Percentiles rank a stretch among this genome's conserved stretches.
Evolutionary conservation across 2,329 filamentous ascomycete genomes (phyloP).

Genomic region (Incumbomyces lentus): DNA sequence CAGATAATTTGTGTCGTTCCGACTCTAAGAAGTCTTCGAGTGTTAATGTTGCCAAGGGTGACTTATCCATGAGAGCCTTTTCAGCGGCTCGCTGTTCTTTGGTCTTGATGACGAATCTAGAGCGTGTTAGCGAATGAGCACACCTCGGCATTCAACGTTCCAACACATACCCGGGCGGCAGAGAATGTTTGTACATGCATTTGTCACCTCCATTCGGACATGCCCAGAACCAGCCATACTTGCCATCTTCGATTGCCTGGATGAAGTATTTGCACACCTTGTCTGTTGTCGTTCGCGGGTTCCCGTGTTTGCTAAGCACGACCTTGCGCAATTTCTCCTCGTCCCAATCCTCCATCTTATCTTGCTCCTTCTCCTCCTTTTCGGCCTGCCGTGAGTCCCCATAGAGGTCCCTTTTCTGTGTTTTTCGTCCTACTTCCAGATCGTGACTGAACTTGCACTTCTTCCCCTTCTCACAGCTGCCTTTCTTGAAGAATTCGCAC

Average conservation of each 20-base stretch:
- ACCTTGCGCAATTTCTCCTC: constrained; percentile 90
- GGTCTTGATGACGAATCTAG: constrained; percentile 88
- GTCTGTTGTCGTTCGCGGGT: constrained; percentile 87
- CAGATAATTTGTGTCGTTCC: constrained; percentile 88
- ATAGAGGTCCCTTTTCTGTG: constrained; percentile 85
- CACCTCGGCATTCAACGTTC: no score
- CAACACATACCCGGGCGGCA: constrained; percentile 77
- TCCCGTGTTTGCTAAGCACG: constrained; percentile 91
- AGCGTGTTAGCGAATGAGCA: constrained; percentile 10
- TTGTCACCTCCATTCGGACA: constrained; percentile 95
- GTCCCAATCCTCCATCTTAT: constrained; percentile 95
- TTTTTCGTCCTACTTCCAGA: constrained; percentile 76
- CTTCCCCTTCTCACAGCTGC: constrained; percentile 89
- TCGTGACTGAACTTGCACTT: constrained; percentile 99
- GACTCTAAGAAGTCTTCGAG: constrained; percentile 96
- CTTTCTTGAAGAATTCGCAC: constrained; percentile 95
- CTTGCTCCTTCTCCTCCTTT: constrained; percentile 61
- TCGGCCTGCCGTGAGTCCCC: constrained; percentile 68
- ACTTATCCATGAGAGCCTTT: constrained; percentile 93
- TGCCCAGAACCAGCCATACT: constrained; percentile 98
- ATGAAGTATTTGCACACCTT: constrained; percentile 99
- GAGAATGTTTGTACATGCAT: constrained; percentile 96
- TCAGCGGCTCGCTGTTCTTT: constrained; percentile 93
- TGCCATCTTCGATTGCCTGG: constrained; percentile 91
- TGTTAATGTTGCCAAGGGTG: constrained; percentile 83